These are phyloP conservation scores for Podospora didyma DNA, from an alignment of 495 filamentous ascomycete species.

Conservation along the genomic window DNA sequence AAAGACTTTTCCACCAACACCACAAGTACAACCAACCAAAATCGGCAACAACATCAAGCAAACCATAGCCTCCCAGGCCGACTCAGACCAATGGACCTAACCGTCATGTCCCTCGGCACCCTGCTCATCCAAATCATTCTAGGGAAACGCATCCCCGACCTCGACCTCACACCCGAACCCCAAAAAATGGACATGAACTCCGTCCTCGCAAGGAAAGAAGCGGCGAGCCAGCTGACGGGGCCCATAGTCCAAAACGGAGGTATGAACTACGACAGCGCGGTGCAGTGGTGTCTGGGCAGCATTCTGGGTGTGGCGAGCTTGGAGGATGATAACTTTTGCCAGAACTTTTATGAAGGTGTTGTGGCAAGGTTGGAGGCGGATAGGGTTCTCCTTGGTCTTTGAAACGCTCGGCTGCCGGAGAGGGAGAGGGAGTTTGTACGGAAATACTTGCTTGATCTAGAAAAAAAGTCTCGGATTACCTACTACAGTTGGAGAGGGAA, in stretches of 20 bases:
- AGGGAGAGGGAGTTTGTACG: too few species aligned
- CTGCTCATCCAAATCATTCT: slow-evolving; percentile 7
- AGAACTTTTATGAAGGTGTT: not conserved
- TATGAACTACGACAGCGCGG: not conserved
- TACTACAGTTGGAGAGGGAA: too few species aligned
- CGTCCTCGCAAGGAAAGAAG: slow-evolving; percentile 1
- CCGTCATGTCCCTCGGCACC: slow-evolving; percentile 5
- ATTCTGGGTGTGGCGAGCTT: slow-evolving; percentile 3
- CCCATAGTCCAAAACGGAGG: not conserved
- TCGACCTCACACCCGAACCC: not conserved
- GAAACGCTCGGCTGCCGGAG: too few species aligned
- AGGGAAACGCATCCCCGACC: not conserved
- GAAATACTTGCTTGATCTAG: too few species aligned
- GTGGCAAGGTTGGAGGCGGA: not conserved
- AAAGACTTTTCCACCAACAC: not conserved
- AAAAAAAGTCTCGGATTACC: too few species aligned
- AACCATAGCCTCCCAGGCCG: not conserved
- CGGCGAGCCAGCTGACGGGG: not conserved
- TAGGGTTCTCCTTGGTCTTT: not conserved
- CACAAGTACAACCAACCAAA: not conserved
- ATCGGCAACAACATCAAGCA: not conserved
- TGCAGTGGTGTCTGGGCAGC: slow-evolving; percentile 8
- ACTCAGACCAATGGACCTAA: not conserved
- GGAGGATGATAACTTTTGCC: slow-evolving; percentile 11
- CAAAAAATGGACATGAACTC: not conserved